Conservation (phyloP, 495 filamentous ascomycete species). For the Penicillium nucicola region DNA sequence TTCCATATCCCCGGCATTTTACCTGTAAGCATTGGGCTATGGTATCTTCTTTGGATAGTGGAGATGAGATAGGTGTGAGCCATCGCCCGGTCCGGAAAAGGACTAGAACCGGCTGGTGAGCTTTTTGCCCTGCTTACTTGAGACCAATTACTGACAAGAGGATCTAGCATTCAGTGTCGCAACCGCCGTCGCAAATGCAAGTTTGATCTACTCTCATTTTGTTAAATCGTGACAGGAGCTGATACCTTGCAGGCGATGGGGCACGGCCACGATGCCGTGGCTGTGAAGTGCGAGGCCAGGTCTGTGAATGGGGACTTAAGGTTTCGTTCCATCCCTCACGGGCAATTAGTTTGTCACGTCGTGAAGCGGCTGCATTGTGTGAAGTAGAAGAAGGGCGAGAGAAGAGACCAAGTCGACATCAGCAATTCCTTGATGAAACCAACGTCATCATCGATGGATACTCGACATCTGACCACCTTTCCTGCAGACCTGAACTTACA, state of each 20-base stretch:
- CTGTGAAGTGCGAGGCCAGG: constrained; percentile 3
- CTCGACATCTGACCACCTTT: background rate
- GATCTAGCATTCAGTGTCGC: constrained; percentile 2
- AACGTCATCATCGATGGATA: background rate
- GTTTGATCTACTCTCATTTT: background rate
- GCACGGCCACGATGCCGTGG: constrained; percentile 4
- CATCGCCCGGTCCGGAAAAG: background rate
- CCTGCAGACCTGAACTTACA: background rate
- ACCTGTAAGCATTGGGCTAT: background rate
- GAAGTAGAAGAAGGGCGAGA: background rate
- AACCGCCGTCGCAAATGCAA: constrained; percentile 2
- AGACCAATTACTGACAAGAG: background rate
- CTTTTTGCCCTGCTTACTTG: background rate
- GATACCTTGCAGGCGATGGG: constrained; percentile 7
- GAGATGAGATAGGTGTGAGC: background rate
- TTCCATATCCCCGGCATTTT: background rate
- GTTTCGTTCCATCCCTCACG: constrained; percentile 13
- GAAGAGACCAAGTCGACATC: background rate
- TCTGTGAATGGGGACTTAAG: constrained; percentile 15
- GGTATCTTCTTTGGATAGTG: background rate
- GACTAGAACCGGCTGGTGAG: constrained; percentile 5
- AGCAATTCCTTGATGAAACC: constrained; percentile 3
- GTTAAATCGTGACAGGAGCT: background rate
- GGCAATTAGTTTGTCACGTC: constrained; percentile 3
- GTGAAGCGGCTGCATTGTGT: constrained; percentile 1